phyloP scores from a whole-genome alignment of 1,284 basidiomycete genomes.

The Trichosporon faecale region DNA sequence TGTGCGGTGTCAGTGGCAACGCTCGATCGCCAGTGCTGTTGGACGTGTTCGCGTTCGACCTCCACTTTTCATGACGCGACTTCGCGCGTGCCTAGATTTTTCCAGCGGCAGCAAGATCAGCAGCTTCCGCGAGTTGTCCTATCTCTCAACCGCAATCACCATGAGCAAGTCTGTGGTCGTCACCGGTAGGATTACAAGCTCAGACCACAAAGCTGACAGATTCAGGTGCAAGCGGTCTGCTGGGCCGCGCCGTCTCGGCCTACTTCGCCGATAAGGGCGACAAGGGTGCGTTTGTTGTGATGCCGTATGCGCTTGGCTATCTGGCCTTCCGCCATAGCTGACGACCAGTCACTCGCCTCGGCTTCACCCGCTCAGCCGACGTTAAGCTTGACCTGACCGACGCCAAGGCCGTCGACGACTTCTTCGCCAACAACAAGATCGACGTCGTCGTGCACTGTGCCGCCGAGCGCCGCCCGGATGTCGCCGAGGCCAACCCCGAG shows the following conservation, averaged over 20 bases:
- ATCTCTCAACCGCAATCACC: background rate
- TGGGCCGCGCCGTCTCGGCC: constrained; percentile 53
- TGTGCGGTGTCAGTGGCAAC: background rate
- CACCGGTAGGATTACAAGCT: constrained; percentile 26
- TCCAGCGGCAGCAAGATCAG: background rate
- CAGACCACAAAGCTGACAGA: background rate
- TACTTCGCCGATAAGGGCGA: constrained; percentile 38
- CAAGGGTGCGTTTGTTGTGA: constrained; percentile 28
- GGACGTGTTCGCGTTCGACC: constrained; percentile 10
- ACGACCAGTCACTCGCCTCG: constrained; percentile 49
- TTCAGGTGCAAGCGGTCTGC: constrained; percentile 56
- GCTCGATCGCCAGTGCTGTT: background rate
- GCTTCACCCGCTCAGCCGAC: constrained; percentile 47
- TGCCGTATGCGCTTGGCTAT: no score
- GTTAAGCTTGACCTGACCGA: constrained; percentile 55
- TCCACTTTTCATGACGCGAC: constrained; percentile 10
- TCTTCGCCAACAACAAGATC: constrained; percentile 47
- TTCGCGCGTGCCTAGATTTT: background rate
- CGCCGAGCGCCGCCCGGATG: constrained; percentile 54
- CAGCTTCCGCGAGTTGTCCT: background rate
- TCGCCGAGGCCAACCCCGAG: constrained; percentile 53
- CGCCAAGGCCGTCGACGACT: constrained; percentile 45
- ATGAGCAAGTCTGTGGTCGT: constrained; percentile 30
- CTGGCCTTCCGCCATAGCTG: no score
- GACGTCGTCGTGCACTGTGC: constrained; percentile 56